Base-by-base conservation (phyloP, 805 yeast genomes). In the Saturnispora sekii region DNA sequence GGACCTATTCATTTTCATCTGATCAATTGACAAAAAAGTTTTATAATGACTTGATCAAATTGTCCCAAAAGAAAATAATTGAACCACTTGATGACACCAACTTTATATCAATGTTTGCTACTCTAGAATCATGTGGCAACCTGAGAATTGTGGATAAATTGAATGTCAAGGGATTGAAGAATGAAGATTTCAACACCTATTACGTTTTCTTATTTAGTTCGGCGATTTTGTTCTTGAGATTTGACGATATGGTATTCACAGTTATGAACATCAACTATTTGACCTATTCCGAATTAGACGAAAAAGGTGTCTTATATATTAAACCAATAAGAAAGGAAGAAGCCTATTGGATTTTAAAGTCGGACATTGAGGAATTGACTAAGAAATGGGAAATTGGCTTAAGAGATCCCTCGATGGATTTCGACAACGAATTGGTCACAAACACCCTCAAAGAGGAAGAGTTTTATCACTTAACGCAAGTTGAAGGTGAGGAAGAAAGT, bases 311-410 rank as follows among this genome's bases (percentile, higher is more conserved):
- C 12, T 17, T 50, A 10, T 16, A 28, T 1, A 14, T 50, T 7
- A 50, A 42, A 34, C 35, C 45, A 5, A 50, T 40, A 16, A 46
- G 43, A 17, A 39, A 16, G 10, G 40, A 43, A 2, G 26, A 33
- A 29, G 18, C 30, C 4, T 28, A 14, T 14, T 46, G 41, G 38
- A 32, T 34, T 28, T 16, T 48, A 12, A 31, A 36, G 10, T 48
- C 44, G 11, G 6, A 29, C 3, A 26, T 32, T 5, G 45, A 28
- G 3, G 21, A 21, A 1, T 32, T 43, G 7, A 36, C 41, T 2
- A 57, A 55, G 30, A 64, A 59, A 50, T 64, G 68, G 68, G 49
- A 50, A 2, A 46, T 53, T 26, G 66, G 61, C 2, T 49, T 64
- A 4, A 51, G 53, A 7, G 51, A 61, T 30, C 35, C 45, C 28